Evolutionary conservation across 441 rosid genomes (phyloP).

Genomic region (Macaranga tanarius): DNA sequence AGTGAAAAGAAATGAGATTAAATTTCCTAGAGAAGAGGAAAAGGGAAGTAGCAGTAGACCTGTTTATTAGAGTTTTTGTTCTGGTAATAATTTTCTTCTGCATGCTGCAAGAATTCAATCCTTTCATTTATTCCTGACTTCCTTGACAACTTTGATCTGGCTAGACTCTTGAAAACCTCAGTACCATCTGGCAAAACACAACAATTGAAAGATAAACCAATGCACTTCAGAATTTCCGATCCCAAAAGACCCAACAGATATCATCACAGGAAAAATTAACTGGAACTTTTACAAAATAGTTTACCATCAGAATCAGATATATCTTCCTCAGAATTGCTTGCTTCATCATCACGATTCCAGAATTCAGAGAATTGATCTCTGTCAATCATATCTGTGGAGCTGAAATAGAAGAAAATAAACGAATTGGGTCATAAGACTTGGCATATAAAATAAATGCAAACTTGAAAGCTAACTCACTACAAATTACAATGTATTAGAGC

Average conservation of each 20-base stretch:
- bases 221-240: neutral
- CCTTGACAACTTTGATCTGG: constrained; percentile 46
- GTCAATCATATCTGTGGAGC: constrained; percentile 45
- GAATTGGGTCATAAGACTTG: constrained; percentile 23
- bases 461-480: neutral
- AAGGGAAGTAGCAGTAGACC: constrained; percentile 38
- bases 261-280: neutral
- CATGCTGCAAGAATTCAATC: constrained; percentile 66
- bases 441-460: neutral
- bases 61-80: constrained; percentile 47
- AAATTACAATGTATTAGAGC: neutral
- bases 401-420: constrained; percentile 27
- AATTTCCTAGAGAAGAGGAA: neutral
- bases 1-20: neutral
- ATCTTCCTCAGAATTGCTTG: constrained; percentile 76
- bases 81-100: constrained; percentile 67
- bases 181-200: constrained; percentile 44
- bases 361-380: constrained; percentile 69
- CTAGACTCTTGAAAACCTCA: constrained; percentile 46
- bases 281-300: constrained; percentile 15
- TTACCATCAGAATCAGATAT: constrained; percentile 87
- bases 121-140: constrained; percentile 59
- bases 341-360: constrained; percentile 88
- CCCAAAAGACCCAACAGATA: neutral
- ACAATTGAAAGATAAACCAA: constrained; percentile 12